Conservation (phyloP, 192 early-diverging fungal species). For the Entophlyctis luteolus region DNA sequence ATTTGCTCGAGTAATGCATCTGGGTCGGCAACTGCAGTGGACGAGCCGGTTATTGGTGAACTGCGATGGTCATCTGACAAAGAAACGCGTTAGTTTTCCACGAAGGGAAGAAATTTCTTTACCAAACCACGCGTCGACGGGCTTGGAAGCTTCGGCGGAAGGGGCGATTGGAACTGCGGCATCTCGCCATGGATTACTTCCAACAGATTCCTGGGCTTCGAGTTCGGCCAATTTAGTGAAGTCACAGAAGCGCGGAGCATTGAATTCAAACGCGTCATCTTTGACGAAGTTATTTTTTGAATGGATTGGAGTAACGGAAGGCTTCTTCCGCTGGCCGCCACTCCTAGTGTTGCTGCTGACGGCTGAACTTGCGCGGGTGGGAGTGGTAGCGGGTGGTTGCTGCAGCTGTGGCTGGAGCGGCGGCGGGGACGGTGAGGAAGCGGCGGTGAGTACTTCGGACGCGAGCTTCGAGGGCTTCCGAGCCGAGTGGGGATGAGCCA, state of each 20-base stretch:
- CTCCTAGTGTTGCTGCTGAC: too few relatives aligned
- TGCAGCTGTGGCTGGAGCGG: too few relatives aligned
- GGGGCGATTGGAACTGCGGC: background rate
- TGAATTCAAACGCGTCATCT: slow-evolving; percentile 1
- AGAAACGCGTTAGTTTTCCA: background rate
- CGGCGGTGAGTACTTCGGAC: too few relatives aligned
- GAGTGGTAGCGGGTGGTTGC: too few relatives aligned
- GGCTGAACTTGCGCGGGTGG: too few relatives aligned
- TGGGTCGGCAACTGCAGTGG: background rate
- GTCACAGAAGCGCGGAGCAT: background rate
- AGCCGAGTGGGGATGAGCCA: too few relatives aligned
- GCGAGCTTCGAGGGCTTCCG: too few relatives aligned
- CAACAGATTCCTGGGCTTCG: background rate
- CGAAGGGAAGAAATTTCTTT: background rate
- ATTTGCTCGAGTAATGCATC: background rate
- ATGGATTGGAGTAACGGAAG: too few relatives aligned
- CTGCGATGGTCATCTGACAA: background rate
- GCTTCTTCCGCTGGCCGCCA: too few relatives aligned
- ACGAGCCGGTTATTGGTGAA: background rate
- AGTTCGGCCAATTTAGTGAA: background rate
- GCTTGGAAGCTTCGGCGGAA: background rate
- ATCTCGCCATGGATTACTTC: too few relatives aligned
- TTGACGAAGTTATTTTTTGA: too few relatives aligned
- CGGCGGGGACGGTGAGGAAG: too few relatives aligned
- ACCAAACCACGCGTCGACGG: slow-evolving; percentile 14